Evolutionary conservation across 2,329 filamentous ascomycete species (phyloP).

Genomic region (Botryotinia narcissicola): DNA sequence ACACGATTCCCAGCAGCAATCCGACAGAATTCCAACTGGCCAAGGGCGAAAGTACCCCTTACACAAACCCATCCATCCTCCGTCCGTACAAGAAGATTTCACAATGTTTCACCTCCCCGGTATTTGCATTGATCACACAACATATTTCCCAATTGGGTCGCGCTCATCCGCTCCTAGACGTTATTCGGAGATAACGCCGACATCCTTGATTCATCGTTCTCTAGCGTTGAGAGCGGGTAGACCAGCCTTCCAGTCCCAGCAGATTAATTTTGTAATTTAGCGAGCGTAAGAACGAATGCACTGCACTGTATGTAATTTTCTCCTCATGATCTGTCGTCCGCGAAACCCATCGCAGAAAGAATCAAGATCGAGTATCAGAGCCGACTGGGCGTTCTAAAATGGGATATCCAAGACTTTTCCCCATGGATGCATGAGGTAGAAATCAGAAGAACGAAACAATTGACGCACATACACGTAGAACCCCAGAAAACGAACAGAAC

Average conservation of each 20-base stretch:
- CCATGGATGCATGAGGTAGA: neutral
- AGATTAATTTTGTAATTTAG: neutral
- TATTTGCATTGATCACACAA: neutral
- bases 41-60: neutral
- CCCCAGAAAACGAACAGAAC: neutral
- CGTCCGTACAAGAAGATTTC: too few relatives aligned
- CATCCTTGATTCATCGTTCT: neutral
- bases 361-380: neutral
- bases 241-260: too few relatives aligned
- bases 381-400: neutral
- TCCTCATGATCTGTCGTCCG: neutral
- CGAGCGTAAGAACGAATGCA: neutral
- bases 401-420: neutral
- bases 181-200: neutral
- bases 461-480: too few relatives aligned
- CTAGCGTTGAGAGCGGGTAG: neutral
- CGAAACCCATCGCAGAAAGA: neutral
- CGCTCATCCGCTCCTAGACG: neutral
- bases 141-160: neutral
- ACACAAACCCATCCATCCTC: neutral
- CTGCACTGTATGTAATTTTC: neutral
- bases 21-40: neutral
- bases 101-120: neutral
- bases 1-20: neutral
- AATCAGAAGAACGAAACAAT: neutral